Percentiles rank a stretch among this genome's conserved stretches.
phyloP scores from a whole-genome alignment of 2,329 filamentous ascomycete species.

The Diplodia seriata region DNA sequence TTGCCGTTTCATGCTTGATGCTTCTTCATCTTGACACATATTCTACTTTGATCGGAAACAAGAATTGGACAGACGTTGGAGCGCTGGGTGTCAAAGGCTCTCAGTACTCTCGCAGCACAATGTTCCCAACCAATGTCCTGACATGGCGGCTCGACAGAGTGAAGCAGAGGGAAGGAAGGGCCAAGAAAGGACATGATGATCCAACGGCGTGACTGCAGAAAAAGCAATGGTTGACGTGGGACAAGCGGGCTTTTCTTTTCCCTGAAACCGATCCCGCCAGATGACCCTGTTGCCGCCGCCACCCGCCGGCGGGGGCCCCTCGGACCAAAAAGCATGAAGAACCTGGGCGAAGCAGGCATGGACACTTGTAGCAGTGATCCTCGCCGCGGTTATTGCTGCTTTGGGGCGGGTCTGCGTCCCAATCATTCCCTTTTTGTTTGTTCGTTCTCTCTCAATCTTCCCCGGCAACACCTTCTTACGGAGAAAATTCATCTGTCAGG shows the following conservation, averaged over 20 bases:
- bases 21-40: not conserved
- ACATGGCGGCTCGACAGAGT: not conserved
- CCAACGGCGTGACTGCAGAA: slow-evolving; percentile 14
- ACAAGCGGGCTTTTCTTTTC: not conserved
- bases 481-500: not conserved
- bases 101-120: not conserved
- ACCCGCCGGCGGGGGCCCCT: not conserved
- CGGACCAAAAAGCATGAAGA: slow-evolving; percentile 1
- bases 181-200: not conserved
- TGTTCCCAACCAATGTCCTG: not conserved
- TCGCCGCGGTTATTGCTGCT: slow-evolving; percentile 1
- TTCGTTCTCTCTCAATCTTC: not conserved
- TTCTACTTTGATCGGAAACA: not conserved
- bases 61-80: not conserved
- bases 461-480: not conserved
- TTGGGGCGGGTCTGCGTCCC: not conserved
- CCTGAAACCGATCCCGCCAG: not conserved
- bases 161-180: not conserved
- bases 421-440: not conserved
- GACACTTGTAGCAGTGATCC: not conserved
- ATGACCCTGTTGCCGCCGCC: not conserved
- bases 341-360: not conserved
- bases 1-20: not conserved
- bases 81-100: not conserved
- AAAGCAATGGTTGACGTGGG: slow-evolving; percentile 13